Evolutionary conservation across 2,329 filamentous ascomycete genomes (phyloP), one percentile per base, ranked within the genome.

Genomic region (Colletotrichum neosansevieriae): DNA sequence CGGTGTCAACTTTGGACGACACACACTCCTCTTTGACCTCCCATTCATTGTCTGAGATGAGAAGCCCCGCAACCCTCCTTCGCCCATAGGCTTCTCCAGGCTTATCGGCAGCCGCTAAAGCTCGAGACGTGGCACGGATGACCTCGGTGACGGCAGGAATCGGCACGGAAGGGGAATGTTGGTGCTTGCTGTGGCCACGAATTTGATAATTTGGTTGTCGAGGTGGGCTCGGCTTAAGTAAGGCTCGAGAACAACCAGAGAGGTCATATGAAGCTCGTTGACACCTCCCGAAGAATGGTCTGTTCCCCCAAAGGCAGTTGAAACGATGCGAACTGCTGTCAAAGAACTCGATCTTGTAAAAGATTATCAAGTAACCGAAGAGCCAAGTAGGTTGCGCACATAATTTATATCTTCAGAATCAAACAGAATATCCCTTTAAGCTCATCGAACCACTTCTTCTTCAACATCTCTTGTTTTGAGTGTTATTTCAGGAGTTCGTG

Each of bases 201-300:
- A 11, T 7, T 11, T 38, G 36, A 13, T 11, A 12, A 15, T n/a
- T 38, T 1, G 24, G 17, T 19, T 13, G 9, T 24, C n/a, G 29
- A 60, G 12, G 40, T 21, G 40, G 45, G 58, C 36, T 49, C 44
- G 58, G 45, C 29, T 40, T n/a, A 32, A 49, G 32, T n/a, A 32
- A 49, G 32, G 34, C 45, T 51, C 58, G 44, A 45, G 45, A 60
- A 24, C 29, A 32, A 29, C 32, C 44, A 45, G 24, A 24, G 10
- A n/a, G 10, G 34, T 29, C 58, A 42, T 40, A 45, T 60, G 58
- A 60, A 60, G 47, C 44, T 29, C 17, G 9, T 32, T 12, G 15
- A 51, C 6, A 29, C 44, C 42, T 40, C 29, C 44, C 44, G 32
- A 10, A 40, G 12, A 15, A 24, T 60, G 44, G 17, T 38, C 21